phyloP scores from a whole-genome alignment of 1,284 basidiomycete species.

The Pyrrhoderma noxium region DNA sequence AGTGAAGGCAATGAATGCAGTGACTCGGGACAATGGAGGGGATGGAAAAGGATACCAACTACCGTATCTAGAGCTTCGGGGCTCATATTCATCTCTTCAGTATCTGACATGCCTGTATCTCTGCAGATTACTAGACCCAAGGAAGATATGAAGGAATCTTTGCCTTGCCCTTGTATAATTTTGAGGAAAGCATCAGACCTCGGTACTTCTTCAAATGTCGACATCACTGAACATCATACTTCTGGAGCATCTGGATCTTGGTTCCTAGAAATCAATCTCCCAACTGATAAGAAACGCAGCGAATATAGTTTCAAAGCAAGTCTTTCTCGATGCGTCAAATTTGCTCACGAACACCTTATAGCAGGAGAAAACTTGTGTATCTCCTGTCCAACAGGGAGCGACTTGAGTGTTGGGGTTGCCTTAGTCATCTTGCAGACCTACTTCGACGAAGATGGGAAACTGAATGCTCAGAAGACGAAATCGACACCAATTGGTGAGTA shows the following conservation, averaged over 20 bases:
- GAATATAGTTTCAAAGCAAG: slow-evolving; percentile 42
- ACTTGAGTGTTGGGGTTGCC: slow-evolving; percentile 56
- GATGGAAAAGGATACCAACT: slow-evolving; percentile 17
- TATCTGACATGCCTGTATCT: slow-evolving; percentile 25
- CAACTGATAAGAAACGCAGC: slow-evolving; percentile 41
- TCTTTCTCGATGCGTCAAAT: slow-evolving; percentile 44
- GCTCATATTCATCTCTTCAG: slow-evolving; percentile 32
- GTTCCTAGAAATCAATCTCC: no score
- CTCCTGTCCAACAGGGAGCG: slow-evolving; percentile 50
- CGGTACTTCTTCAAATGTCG: no score
- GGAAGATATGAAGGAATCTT: no score
- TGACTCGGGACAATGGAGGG: neutral
- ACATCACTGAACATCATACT: no score
- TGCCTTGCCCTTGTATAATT: no score
- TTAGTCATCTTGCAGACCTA: slow-evolving; percentile 49
- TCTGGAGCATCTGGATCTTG: no score
- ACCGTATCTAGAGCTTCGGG: slow-evolving; percentile 33
- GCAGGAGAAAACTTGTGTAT: slow-evolving; percentile 38
- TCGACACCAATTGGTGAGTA: slow-evolving; percentile 1
- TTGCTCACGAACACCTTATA: slow-evolving; percentile 37
- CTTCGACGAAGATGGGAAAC: slow-evolving; percentile 48
- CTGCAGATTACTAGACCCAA: no score
- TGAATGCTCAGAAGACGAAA: slow-evolving; percentile 21
- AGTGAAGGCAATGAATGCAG: neutral
- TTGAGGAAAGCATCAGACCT: no score